phyloP scores from a whole-genome alignment of 352 stramenopile species.

The Globisporangium orthogonon region DNA sequence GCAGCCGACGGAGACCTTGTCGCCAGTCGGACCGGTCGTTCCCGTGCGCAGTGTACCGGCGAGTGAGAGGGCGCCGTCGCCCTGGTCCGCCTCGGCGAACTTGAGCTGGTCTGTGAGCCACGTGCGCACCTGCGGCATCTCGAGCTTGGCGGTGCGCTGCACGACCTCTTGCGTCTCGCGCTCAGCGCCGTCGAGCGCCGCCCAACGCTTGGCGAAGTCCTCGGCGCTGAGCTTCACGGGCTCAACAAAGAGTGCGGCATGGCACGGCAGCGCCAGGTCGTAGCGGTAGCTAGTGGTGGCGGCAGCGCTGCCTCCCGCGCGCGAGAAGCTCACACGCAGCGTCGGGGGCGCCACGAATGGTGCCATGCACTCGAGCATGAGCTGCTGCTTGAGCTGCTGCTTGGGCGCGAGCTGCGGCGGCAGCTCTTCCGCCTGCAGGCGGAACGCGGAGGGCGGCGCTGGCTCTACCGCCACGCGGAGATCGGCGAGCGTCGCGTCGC shows the following conservation, averaged over 20 bases:
- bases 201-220: conserved; percentile 93
- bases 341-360: conserved; percentile 88
- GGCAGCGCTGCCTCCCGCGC: too few relatives aligned
- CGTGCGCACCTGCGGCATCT: conserved; percentile 74
- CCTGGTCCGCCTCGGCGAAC: conserved; percentile 81
- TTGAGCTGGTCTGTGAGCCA: conserved; percentile 88
- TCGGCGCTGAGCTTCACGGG: conserved; percentile 84
- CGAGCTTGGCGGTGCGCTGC: conserved; percentile 65
- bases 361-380: conserved; percentile 90
- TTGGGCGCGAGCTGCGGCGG: conserved; percentile 70
- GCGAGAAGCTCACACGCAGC: conserved; percentile 86
- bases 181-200: conserved; percentile 87
- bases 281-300: conserved; percentile 70
- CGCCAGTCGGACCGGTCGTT: conserved; percentile 79
- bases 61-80: conserved; percentile 86
- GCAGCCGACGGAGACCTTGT: conserved; percentile 93
- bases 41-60: conserved; percentile 90
- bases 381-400: conserved; percentile 90
- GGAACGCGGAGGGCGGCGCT: conserved; percentile 25
- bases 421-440: conserved; percentile 64
- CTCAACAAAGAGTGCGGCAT: conserved; percentile 91
- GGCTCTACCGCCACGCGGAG: conserved; percentile 79
- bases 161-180: conserved; percentile 92
- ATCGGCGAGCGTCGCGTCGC: conserved; percentile 60
- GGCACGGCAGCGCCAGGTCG: conserved; percentile 71